Evolutionary conservation across 2,329 filamentous ascomycete species (phyloP).

Genomic region (Simplicillium sp.): DNA sequence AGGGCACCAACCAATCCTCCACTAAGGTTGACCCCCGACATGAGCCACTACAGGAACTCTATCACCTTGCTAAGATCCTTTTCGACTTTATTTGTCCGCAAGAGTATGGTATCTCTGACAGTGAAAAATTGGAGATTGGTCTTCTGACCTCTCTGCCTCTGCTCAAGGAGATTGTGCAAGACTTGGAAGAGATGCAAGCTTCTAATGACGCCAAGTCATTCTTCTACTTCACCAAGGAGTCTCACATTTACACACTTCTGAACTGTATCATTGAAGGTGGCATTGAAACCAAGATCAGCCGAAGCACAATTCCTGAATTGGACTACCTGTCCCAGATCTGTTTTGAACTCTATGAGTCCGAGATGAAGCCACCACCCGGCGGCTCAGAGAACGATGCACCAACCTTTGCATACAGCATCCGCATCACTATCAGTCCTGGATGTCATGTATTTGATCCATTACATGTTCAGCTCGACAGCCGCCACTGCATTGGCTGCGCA

Average conservation of each 20-base stretch:
- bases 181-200: slow-evolving; percentile 94
- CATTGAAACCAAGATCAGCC: slow-evolving; percentile 91
- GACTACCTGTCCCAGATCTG: slow-evolving; percentile 97
- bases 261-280: slow-evolving; percentile 98
- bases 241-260: slow-evolving; percentile 93
- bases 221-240: slow-evolving; percentile 99
- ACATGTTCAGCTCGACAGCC: slow-evolving; percentile 91
- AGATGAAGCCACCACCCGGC: slow-evolving; percentile 51
- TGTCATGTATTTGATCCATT: slow-evolving; percentile 95
- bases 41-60: slow-evolving; percentile 83
- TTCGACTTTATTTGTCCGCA: slow-evolving; percentile 99
- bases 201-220: slow-evolving; percentile 91
- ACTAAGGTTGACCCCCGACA: slow-evolving; percentile 77
- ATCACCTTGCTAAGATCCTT: slow-evolving; percentile 84
- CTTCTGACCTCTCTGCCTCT: slow-evolving; percentile 87
- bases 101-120: slow-evolving; percentile 92
- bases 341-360: slow-evolving; percentile 95
- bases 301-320: slow-evolving; percentile 89
- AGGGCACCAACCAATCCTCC: slow-evolving; percentile 56
- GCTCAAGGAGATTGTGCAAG: slow-evolving; percentile 92
- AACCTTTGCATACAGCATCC: slow-evolving; percentile 87
- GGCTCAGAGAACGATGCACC: slow-evolving; percentile 42
- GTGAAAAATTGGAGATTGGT: slow-evolving; percentile 97
- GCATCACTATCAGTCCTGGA: slow-evolving; percentile 89
- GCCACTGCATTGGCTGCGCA: slow-evolving; percentile 91